A percentile compares a stretch with the other conserved stretches of the same genome.
These are phyloP conservation scores for Gossypioides kirkii DNA, from an alignment of 345 rosid genomes.

Conservation along the genomic window DNA sequence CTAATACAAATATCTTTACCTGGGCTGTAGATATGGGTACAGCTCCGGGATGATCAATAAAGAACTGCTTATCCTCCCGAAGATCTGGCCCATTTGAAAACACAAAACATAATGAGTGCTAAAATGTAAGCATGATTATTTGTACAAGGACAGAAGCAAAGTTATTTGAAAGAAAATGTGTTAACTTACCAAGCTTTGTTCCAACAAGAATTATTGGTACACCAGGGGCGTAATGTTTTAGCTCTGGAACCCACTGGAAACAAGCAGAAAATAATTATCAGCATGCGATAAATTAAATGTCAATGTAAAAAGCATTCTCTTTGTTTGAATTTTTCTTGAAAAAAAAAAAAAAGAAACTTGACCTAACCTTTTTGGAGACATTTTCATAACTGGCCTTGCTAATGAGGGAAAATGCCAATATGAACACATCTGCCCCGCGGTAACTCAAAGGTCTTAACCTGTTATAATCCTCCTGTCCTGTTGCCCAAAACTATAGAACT, in stretches of 20 bases:
- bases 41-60: slow-evolving; percentile 90
- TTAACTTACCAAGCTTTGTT: slow-evolving; percentile 76
- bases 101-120: slow-evolving; percentile 17
- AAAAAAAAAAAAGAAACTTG: too few species aligned
- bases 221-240: slow-evolving; percentile 94
- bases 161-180: not conserved
- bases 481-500: slow-evolving; percentile 16
- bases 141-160: too few species aligned
- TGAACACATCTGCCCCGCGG: slow-evolving; percentile 94
- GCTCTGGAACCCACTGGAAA: slow-evolving; percentile 96
- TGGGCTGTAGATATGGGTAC: slow-evolving; percentile 75
- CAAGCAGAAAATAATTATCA: slow-evolving; percentile 17
- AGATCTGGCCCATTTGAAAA: slow-evolving; percentile 54
- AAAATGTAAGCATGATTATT: not conserved
- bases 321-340: not conserved
- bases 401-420: slow-evolving; percentile 95
- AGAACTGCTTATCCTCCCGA: slow-evolving; percentile 91
- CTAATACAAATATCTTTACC: slow-evolving; percentile 31
- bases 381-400: slow-evolving; percentile 99
- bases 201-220: slow-evolving; percentile 93
- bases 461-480: slow-evolving; percentile 96
- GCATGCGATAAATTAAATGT: not conserved
- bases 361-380: slow-evolving; percentile 77
- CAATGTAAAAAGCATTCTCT: not conserved
- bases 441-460: slow-evolving; percentile 90